Base-by-base conservation (phyloP, 2,329 filamentous ascomycete genomes). In the Phyllosticta citriasiana region DNA sequence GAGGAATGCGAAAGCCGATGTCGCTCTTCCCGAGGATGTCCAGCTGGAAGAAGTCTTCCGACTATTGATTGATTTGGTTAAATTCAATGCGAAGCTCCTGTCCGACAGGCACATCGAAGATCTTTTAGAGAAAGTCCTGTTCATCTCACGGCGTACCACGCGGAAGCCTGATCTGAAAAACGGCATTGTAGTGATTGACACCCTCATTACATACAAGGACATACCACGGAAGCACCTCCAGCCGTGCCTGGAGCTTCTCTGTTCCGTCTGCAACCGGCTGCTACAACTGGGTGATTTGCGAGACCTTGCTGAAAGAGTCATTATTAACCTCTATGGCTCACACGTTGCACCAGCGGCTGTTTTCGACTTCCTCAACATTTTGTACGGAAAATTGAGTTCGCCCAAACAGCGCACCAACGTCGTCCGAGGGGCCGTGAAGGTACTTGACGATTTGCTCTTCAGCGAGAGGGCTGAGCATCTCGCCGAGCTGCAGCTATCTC, bases 51-150 rank as follows among this genome's bases (percentile, higher is more conserved):
- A 82, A 55, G 73, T 91, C 2, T 90, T 91, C 68, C 73, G 77
- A 12, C 88, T 86, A 65, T 79, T 88, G 59, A 80, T 82, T 62
- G 84, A 88, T 64, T 79, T 89, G 59, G 84, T 89, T 75, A 90
- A 89, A 69, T 91, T 89, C 77, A 89, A 87, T 70, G 88, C 85
- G 71, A 87, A 86, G 65, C 80, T 84, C 33, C 84, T 87, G 25
- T 81, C 82, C 64, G 85, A 88, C 64, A 73, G 79, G 33, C 82
- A 86, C 54, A 78, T 88, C 22, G 80, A 80, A 57, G 77, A 78
- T 3, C 74, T 91, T 59, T 82, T 92, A 61, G 79, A 83, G 61
- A 80, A 80, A 12, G 74, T 89, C 8, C 77, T 90, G 54, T 74
- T 78, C 59, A 88, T 91, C 54, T 90, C 87, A 72, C 81, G 84